Evolutionary conservation across 257 asterid species (phyloP).

Genomic region (Verbascum thapsus): DNA sequence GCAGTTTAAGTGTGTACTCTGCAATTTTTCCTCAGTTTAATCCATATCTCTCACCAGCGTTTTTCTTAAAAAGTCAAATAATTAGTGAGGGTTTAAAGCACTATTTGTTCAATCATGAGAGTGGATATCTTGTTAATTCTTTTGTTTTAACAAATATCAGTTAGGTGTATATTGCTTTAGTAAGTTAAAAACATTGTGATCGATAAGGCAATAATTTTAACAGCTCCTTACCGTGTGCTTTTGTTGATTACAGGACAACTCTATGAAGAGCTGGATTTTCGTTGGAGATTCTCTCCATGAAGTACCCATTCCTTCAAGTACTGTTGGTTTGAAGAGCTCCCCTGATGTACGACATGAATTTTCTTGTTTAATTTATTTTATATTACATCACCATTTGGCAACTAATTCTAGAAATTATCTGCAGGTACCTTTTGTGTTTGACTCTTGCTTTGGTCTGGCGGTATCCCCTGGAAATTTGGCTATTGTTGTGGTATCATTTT

Average conservation of each 20-base stretch:
- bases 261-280: constrained; percentile 71
- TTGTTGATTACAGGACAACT: constrained; percentile 60
- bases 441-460: constrained; percentile 91
- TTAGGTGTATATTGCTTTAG: constrained; percentile 5
- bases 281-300: constrained; percentile 48
- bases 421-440: constrained; percentile 70
- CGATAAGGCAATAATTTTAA: constrained; percentile 3
- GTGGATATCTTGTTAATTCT: too few relatives aligned
- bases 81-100: constrained; percentile 10
- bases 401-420: constrained; percentile 26
- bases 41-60: not conserved
- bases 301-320: constrained; percentile 64
- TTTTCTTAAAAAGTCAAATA: constrained; percentile 7
- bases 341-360: constrained; percentile 55
- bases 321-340: constrained; percentile 59
- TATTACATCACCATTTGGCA: constrained; percentile 16
- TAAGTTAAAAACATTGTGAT: constrained; percentile 21
- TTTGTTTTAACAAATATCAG: too few relatives aligned
- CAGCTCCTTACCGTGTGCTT: not conserved
- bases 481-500: constrained; percentile 72
- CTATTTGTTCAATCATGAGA: not conserved
- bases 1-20: not conserved
- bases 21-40: not conserved
- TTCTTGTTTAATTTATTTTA: constrained; percentile 24
- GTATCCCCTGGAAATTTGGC: constrained; percentile 87